A percentile compares a stretch with the other conserved stretches of the same genome.
phyloP scores from a whole-genome alignment of 257 asterid genomes.

The Forsythia viridissima region DNA sequence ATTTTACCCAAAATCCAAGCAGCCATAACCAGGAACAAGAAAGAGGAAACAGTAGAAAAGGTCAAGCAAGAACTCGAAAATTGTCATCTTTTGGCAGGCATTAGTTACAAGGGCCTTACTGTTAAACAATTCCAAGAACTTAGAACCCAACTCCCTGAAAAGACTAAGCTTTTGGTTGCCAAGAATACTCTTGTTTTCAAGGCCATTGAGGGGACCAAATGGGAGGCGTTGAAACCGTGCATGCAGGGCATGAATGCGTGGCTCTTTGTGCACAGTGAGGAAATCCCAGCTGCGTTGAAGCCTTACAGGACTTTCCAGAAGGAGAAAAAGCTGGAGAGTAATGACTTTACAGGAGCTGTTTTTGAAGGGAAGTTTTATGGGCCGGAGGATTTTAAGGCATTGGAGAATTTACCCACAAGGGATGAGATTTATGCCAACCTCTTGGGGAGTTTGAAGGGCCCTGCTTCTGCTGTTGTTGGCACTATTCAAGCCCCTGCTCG shows the following conservation, averaged over 20 bases:
- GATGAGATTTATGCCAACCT: slow-evolving; percentile 72
- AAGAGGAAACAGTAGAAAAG: slow-evolving; percentile 80
- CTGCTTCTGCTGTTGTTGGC: slow-evolving; percentile 89
- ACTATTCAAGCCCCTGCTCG: slow-evolving; percentile 93
- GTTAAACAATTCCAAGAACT: slow-evolving; percentile 80
- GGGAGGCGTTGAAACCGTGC: slow-evolving; percentile 87
- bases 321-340: slow-evolving; percentile 81
- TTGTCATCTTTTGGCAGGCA: slow-evolving; percentile 83
- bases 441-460: slow-evolving; percentile 81
- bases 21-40: slow-evolving; percentile 86
- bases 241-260: slow-evolving; percentile 98
- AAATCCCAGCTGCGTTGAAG: slow-evolving; percentile 89
- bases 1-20: slow-evolving; percentile 49
- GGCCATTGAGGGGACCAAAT: slow-evolving; percentile 82
- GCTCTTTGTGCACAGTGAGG: slow-evolving; percentile 86
- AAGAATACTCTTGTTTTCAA: slow-evolving; percentile 81
- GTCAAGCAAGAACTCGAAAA: slow-evolving; percentile 71
- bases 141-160: slow-evolving; percentile 71
- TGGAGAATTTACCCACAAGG: slow-evolving; percentile 77
- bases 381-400: slow-evolving; percentile 69
- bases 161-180: slow-evolving; percentile 79
- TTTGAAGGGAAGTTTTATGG: slow-evolving; percentile 88
- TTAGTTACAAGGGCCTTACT: slow-evolving; percentile 81
- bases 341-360: slow-evolving; percentile 87
- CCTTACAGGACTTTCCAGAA: slow-evolving; percentile 80